phyloP scores from a whole-genome alignment of 108 stramenopile genomes.

The Nannochloropsis granulata region DNA sequence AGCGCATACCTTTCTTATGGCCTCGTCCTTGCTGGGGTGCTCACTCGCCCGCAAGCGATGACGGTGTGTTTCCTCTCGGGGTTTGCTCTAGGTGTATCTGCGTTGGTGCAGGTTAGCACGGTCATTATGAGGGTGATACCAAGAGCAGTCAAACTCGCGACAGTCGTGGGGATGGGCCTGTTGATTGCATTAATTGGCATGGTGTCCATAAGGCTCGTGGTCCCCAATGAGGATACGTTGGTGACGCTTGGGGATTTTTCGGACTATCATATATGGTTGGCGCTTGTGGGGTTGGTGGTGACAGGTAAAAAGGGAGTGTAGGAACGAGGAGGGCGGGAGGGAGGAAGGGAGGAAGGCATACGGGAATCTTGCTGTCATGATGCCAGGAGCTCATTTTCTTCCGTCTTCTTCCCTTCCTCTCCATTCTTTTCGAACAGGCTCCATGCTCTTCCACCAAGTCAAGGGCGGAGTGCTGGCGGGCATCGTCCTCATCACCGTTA shows the following conservation, averaged over 20 bases:
- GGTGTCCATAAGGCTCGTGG: not conserved
- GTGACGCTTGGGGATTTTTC: conserved; percentile 40
- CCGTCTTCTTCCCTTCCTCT: too few relatives aligned
- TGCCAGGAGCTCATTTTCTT: too few relatives aligned
- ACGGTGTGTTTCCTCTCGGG: conserved; percentile 34
- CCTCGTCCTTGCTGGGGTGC: conserved; percentile 29
- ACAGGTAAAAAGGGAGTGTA: conserved; percentile 18
- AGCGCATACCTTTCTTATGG: conserved; percentile 44
- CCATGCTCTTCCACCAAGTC: conserved; percentile 34
- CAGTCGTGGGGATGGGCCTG: conserved; percentile 51
- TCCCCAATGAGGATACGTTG: not conserved
- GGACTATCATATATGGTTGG: conserved; percentile 24
- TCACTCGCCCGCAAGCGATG: not conserved
- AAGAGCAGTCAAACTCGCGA: conserved; percentile 35
- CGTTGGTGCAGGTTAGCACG: not conserved
- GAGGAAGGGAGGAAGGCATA: too few relatives aligned
- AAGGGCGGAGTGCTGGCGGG: conserved; percentile 10
- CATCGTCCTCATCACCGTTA: not conserved
- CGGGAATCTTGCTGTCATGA: too few relatives aligned
- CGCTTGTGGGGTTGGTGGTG: conserved; percentile 37
- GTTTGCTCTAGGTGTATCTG: conserved; percentile 4
- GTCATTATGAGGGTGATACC: conserved; percentile 10
- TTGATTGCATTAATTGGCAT: conserved; percentile 33
- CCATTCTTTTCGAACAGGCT: not conserved
- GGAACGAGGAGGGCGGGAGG: too few relatives aligned